These are phyloP conservation scores for Iberis pinnata DNA, from an alignment of 345 rosid species.

Conservation along the genomic window DNA sequence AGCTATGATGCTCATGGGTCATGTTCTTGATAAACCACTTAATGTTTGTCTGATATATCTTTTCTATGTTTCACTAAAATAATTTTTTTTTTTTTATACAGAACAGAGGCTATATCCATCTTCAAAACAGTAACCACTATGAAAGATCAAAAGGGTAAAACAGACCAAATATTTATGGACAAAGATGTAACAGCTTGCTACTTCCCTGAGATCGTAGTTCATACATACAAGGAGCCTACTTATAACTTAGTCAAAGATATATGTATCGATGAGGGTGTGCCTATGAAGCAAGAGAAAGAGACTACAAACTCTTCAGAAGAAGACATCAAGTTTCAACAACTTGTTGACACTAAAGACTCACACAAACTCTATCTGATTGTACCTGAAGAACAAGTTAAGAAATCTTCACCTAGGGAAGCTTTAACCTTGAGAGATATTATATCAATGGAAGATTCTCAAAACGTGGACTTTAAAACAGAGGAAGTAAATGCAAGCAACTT, in stretches of 20 bases:
- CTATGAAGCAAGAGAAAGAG: slow-evolving; percentile 30
- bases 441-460: slow-evolving; percentile 23
- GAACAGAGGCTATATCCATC: background rate
- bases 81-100: slow-evolving; percentile 11
- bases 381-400: slow-evolving; percentile 3
- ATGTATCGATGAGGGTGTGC: slow-evolving; percentile 52
- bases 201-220: slow-evolving; percentile 46
- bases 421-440: slow-evolving; percentile 42
- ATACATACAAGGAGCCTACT: slow-evolving; percentile 40
- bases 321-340: slow-evolving; percentile 3
- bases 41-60: too few relatives aligned
- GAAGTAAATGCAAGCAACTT: slow-evolving; percentile 1
- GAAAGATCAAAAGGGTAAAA: slow-evolving; percentile 8
- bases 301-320: background rate
- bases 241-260: slow-evolving; percentile 56
- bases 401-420: slow-evolving; percentile 2
- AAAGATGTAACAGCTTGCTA: slow-evolving; percentile 40
- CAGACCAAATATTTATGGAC: slow-evolving; percentile 21
- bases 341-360: slow-evolving; percentile 3
- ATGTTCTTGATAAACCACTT: too few relatives aligned
- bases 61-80: too few relatives aligned
- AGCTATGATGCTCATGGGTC: too few relatives aligned
- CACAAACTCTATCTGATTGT: slow-evolving; percentile 11
- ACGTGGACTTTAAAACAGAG: background rate
- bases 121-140: background rate